Conservation (phyloP, 208 protist species). For the Sergeia podlipaevii region DNA sequence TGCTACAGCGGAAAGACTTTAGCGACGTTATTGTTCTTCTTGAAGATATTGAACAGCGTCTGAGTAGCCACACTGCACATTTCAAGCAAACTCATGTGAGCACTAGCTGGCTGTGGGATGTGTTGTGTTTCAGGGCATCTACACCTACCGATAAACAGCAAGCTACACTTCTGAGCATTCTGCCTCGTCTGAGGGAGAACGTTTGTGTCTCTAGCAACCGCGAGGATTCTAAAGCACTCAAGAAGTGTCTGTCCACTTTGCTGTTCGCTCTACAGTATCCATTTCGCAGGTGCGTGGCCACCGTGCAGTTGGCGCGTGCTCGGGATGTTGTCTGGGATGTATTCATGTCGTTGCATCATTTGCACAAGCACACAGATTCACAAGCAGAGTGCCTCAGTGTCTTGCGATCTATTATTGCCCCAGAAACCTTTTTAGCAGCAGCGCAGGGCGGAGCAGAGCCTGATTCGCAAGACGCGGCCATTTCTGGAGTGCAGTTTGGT, state of each 20-base stretch:
- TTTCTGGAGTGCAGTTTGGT: conserved; percentile 9
- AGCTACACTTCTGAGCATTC: too few relatives aligned
- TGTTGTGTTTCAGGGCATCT: too few relatives aligned
- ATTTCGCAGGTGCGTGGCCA: conserved; percentile 3
- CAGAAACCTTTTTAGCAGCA: background rate
- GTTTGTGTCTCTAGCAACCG: too few relatives aligned
- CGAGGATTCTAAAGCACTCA: too few relatives aligned
- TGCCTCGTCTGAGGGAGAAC: too few relatives aligned
- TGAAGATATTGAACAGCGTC: too few relatives aligned
- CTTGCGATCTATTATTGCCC: conserved; percentile 14
- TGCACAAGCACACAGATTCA: conserved; percentile 18
- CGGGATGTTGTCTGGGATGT: conserved; percentile 5
- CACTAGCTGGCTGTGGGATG: too few relatives aligned
- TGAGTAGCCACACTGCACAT: too few relatives aligned
- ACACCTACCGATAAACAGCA: too few relatives aligned
- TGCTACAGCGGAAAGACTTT: too few relatives aligned
- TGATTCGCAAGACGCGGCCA: background rate
- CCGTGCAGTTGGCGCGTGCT: conserved; percentile 6
- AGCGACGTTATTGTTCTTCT: too few relatives aligned
- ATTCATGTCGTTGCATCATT: conserved; percentile 13
- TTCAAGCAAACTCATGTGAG: too few relatives aligned
- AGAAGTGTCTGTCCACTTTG: background rate
- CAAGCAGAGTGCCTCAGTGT: conserved; percentile 31
- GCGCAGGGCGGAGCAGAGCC: conserved; percentile 2
- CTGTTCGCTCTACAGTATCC: conserved; percentile 2